Evolutionary conservation across 306 rosid genomes (phyloP), one percentile per base, ranked within the genome.

Genomic region (Vicia villosa): DNA sequence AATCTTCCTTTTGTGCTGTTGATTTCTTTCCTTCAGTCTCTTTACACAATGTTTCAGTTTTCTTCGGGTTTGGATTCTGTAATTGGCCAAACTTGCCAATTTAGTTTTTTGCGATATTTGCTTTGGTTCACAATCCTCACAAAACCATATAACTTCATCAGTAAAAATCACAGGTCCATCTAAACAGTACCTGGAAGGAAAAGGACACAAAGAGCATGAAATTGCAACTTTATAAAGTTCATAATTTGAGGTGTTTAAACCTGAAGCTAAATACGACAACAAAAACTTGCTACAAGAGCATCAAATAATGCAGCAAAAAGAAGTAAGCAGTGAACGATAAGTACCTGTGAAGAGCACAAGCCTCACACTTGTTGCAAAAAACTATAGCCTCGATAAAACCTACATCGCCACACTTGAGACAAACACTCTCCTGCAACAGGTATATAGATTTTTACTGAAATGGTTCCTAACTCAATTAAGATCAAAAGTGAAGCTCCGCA

Each of bases 61-160:
- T 68, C 51, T 52, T 66, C 8, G 64, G 13, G 52, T 11, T 49
- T 70, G 67, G 19, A 56, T 42, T 45, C 59, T 57, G 59, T 69
- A n/a, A 2, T 74, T 63, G 67, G 50, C 64, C 63, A 75, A 61
- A 45, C 17, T 43, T 26, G 13, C 6, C 5, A 49, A 40, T 45
- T 40, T 34, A 11, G 69, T 55, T 32, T 30, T 15, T 46, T 51
- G 30, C 41, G 45, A 58, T 24, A 9, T 54, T 49, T 47, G 64
- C 55, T 49, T 46, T 64, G 74, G 61, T 77, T 78, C 81, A 51
- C 98, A 93, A 40, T 88, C 90, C 75, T 77, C 91, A 82, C 98
- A 93, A 72, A 68, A 75, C 98, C 97, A 93, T 43, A 72, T 64
- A 73, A 79, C 77, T n/a, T 76, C 64, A 36, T 79, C 83, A 40